These are phyloP conservation scores for Arabis alpina DNA, from an alignment of 345 rosid species.

Conservation along the genomic window DNA sequence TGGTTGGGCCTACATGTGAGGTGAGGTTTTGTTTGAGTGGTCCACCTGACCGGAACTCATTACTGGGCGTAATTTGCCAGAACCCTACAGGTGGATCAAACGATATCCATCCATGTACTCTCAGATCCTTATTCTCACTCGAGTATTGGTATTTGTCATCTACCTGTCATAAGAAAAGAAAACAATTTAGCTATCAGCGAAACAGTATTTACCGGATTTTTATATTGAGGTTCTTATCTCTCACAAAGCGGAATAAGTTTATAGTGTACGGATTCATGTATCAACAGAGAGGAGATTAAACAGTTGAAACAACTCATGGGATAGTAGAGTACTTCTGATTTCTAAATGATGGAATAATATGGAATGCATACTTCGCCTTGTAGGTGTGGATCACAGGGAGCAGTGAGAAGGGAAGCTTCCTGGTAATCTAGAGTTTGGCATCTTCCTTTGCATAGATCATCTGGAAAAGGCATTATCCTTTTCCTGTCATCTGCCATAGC, in stretches of 20 bases:
- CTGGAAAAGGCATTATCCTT: slow-evolving; percentile 89
- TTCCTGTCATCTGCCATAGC: slow-evolving; percentile 88
- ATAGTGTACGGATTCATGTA: background rate
- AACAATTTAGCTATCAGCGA: slow-evolving; percentile 1
- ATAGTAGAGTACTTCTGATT: slow-evolving; percentile 4
- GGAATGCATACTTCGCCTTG: slow-evolving; percentile 61
- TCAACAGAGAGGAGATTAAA: background rate
- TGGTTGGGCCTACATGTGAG: slow-evolving; percentile 94
- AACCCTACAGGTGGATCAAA: slow-evolving; percentile 82
- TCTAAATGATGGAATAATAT: background rate
- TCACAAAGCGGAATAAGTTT: slow-evolving; percentile 15
- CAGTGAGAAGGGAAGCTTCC: slow-evolving; percentile 77
- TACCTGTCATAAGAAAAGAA: slow-evolving; percentile 56
- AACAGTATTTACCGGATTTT: background rate
- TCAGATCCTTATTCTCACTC: slow-evolving; percentile 73
- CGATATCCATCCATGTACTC: slow-evolving; percentile 96
- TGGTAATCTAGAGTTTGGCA: slow-evolving; percentile 76
- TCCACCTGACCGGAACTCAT: slow-evolving; percentile 95
- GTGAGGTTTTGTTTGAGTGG: slow-evolving; percentile 89
- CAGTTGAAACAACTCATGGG: slow-evolving; percentile 11
- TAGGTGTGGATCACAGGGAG: slow-evolving; percentile 70
- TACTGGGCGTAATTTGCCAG: slow-evolving; percentile 95
- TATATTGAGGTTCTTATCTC: background rate
- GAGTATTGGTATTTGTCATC: slow-evolving; percentile 98
- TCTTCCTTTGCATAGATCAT: slow-evolving; percentile 71